Conservation (phyloP, 495 filamentous ascomycete species). For the Penicillium nucicola region DNA sequence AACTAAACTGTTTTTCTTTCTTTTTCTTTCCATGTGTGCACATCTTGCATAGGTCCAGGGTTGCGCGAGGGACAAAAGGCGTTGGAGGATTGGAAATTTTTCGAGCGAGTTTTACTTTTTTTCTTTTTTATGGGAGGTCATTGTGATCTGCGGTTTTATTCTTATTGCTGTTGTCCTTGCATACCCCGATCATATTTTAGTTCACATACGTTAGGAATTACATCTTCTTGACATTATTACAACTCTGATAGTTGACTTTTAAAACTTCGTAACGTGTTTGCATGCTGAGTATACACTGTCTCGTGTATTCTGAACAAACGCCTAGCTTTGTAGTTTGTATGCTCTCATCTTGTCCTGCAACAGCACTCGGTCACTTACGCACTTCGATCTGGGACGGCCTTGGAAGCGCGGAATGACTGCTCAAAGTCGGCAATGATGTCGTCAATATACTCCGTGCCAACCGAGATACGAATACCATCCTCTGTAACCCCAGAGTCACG, state of each 20-base stretch:
- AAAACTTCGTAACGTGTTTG: too few species aligned
- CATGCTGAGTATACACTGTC: too few species aligned
- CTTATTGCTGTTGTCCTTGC: not conserved
- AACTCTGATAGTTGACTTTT: too few species aligned
- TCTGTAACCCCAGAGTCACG: constrained; percentile 79
- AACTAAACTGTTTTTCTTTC: constrained; percentile 17
- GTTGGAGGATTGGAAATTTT: constrained; percentile 1
- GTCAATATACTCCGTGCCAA: constrained; percentile 96
- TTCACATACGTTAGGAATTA: too few species aligned
- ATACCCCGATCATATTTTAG: too few species aligned
- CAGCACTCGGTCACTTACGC: not conserved
- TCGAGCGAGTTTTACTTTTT: not conserved
- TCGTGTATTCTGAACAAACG: not conserved
- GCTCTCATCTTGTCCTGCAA: not conserved
- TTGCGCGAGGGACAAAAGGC: constrained; percentile 1
- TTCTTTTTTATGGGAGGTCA: not conserved
- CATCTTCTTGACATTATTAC: too few species aligned
- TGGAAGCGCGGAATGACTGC: constrained; percentile 74
- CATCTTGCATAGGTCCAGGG: not conserved
- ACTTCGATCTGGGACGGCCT: constrained; percentile 25
- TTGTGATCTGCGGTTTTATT: not conserved
- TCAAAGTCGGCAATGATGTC: constrained; percentile 97
- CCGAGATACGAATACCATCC: constrained; percentile 93
- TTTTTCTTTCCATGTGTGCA: constrained; percentile 2
- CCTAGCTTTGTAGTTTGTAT: not conserved